Evolutionary conservation across 2,329 filamentous ascomycete species (phyloP).

Genomic region (Zopfia rhizophila): DNA sequence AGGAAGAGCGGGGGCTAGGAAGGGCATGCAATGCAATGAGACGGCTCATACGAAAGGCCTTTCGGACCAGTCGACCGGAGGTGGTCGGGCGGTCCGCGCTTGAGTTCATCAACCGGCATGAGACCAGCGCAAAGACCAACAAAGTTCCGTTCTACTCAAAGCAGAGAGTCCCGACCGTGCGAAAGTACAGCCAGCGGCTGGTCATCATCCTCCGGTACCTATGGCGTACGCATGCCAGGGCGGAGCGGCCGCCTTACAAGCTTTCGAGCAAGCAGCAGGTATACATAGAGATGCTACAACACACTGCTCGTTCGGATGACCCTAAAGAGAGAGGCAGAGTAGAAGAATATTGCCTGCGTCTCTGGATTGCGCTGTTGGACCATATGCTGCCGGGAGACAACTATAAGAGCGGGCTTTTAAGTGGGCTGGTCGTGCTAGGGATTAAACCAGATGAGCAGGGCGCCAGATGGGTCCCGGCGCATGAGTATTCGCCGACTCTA

Average conservation of each 20-base stretch:
- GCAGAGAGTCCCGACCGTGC: conserved; percentile 1
- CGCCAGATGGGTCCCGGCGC: background rate
- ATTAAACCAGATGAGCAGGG: background rate
- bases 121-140: background rate
- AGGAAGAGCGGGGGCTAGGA: background rate
- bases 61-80: background rate
- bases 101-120: conserved; percentile 1
- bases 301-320: no score
- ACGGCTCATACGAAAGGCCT: conserved; percentile 3
- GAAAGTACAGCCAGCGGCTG: background rate
- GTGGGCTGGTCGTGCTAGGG: no score
- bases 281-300: no score
- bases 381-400: no score
- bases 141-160: conserved; percentile 4
- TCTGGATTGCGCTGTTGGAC: no score
- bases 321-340: no score
- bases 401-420: no score
- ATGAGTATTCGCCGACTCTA: conserved; percentile 3
- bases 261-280: no score
- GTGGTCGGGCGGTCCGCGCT: conserved; percentile 1
- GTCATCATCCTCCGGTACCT: background rate
- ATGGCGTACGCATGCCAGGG: background rate
- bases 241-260: no score
- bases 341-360: no score
- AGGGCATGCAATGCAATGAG: conserved; percentile 1